Evolutionary conservation across 75 land plant genomes (phyloP), one percentile per base, ranked within the genome.

Genomic region (Ceratopteris richardii): DNA sequence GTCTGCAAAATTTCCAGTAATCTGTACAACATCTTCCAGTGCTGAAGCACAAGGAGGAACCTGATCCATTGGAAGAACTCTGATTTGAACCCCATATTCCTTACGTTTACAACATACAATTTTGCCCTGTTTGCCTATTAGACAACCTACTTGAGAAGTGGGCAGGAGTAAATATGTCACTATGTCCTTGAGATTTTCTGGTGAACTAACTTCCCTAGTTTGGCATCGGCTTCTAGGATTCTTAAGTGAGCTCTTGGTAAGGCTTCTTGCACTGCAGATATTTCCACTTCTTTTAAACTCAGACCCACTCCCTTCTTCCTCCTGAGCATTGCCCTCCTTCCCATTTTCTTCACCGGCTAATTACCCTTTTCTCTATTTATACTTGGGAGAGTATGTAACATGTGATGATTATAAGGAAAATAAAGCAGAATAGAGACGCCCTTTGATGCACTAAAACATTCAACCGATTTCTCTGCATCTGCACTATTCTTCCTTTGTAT

Each of bases 241-340:
- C 78, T 69, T 29, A 63, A 70, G 25, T 67, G 83, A 33, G 81
- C 81, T 60, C 67, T 77, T n/a, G 77, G 9, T 31, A 84, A 44
- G 20, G 72, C 87, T 53, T 67, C 81, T 68, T 84, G 84, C 7
- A 72, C 80, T 30, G 75, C 69, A n/a, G 80, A 77, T 11, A 65
- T 59, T 23, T 58, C 77, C 3, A 52, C 54, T 1, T 13, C 60
- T n/a, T 14, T 60, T 60, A 20, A 31, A n/a, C n/a, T n/a, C n/a
- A n/a, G n/a, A n/a, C n/a, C n/a, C n/a, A n/a, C n/a, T n/a, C n/a
- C n/a, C n/a, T n/a, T n/a, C n/a, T n/a, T n/a, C n/a, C n/a, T n/a
- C n/a, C n/a, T n/a, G n/a, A n/a, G n/a, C n/a, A n/a, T n/a, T n/a
- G n/a, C n/a, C 62, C 0, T 42, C 68, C 1, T 17, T 65, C 30